Evolutionary conservation across 129 eudicot genomes (phyloP).

Genomic region (Flaveria linearis): DNA sequence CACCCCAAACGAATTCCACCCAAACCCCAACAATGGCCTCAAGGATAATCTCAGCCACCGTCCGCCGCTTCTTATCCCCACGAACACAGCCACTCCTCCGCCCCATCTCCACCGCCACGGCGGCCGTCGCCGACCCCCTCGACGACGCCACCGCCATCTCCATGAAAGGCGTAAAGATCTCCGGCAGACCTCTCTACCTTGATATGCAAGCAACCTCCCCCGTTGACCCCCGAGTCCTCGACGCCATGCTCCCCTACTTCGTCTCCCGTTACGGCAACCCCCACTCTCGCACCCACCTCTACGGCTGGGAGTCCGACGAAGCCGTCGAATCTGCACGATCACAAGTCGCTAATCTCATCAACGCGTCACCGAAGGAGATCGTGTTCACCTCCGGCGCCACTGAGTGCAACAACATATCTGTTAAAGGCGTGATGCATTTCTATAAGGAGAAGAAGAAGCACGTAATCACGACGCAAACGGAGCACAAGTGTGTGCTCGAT

Average conservation of each 20-base stretch:
- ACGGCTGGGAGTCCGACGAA: slow-evolving; percentile 95
- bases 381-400: slow-evolving; percentile 97
- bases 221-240: slow-evolving; percentile 88
- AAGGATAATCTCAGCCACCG: slow-evolving; percentile 45
- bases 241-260: slow-evolving; percentile 91
- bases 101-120: slow-evolving; percentile 40
- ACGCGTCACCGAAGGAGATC: slow-evolving; percentile 83
- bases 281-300: slow-evolving; percentile 94
- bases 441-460: slow-evolving; percentile 76
- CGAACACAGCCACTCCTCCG: slow-evolving; percentile 18
- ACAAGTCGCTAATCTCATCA: slow-evolving; percentile 68
- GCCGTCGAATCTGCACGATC: slow-evolving; percentile 81
- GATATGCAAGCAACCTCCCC: slow-evolving; percentile 99
- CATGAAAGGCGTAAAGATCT: slow-evolving; percentile 87
- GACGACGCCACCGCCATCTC: slow-evolving; percentile 49
- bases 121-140: slow-evolving; percentile 45
- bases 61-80: slow-evolving; percentile 45
- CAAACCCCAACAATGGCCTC: slow-evolving; percentile 48
- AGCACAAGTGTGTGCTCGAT: slow-evolving; percentile 94
- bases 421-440: slow-evolving; percentile 83
- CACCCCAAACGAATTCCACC: background rate
- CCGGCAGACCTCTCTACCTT: slow-evolving; percentile 90
- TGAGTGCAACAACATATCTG: slow-evolving; percentile 87
- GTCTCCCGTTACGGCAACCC: slow-evolving; percentile 90
- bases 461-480: slow-evolving; percentile 90